Conservation (phyloP, 305 asterid genomes). For the Ajuga reptans region DNA sequence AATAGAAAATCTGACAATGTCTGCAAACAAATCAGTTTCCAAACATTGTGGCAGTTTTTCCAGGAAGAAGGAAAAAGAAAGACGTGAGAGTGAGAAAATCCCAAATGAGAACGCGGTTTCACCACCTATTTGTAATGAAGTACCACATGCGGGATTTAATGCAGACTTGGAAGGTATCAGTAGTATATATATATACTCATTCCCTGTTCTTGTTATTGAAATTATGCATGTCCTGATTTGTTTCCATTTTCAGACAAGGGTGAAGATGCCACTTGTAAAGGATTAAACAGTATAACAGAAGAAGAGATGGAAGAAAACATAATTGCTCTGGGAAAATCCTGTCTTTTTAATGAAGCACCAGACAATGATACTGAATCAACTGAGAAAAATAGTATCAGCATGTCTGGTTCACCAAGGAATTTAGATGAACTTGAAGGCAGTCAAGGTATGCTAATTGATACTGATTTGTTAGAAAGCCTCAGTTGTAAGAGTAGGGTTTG, state of each 20-base stretch:
- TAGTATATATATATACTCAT: neutral
- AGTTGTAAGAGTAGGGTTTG: neutral
- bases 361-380: neutral
- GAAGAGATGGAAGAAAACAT: constrained; percentile 1
- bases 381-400: neutral
- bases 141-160: constrained; percentile 2
- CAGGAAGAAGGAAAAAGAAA: constrained; percentile 17
- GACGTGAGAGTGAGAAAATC: constrained; percentile 12
- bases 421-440: constrained; percentile 13
- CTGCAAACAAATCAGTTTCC: constrained; percentile 14
- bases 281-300: neutral
- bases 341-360: constrained; percentile 7
- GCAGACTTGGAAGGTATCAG: constrained; percentile 21
- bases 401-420: constrained; percentile 15
- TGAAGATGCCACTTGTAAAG: neutral
- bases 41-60: constrained; percentile 4
- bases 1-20: constrained; percentile 12
- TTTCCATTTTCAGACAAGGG: constrained; percentile 2
- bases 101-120: neutral
- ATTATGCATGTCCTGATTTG: constrained; percentile 13
- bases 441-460: constrained; percentile 13
- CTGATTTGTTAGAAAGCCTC: constrained; percentile 12
- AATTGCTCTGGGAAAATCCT: constrained; percentile 4
- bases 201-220: neutral
- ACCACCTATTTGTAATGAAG: constrained; percentile 1